Evolutionary conservation across 441 rosid species (phyloP).

Genomic region (Codiaeum variegatum): DNA sequence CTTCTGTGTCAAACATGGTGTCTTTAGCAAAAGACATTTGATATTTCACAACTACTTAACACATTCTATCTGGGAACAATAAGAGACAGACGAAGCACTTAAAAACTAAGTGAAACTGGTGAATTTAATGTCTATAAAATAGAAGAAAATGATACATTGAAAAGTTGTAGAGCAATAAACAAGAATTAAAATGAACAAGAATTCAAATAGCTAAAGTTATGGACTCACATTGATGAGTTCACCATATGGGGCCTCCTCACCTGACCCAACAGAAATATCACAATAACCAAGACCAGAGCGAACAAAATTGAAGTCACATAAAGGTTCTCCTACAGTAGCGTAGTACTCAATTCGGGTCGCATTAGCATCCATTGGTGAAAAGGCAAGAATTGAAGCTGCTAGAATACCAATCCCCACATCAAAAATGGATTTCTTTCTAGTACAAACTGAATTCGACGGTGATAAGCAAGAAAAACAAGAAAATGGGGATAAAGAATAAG

Average conservation of each 20-base stretch:
- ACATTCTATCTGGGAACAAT: background rate
- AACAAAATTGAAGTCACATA: conserved; percentile 57
- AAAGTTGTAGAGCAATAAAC: background rate
- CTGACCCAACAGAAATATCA: conserved; percentile 60
- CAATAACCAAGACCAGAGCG: conserved; percentile 84
- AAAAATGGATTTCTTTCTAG: conserved; percentile 33
- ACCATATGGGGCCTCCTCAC: conserved; percentile 62
- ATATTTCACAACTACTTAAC: background rate
- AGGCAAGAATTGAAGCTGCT: conserved; percentile 57
- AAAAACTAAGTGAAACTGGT: background rate
- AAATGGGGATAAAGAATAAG: conserved; percentile 21
- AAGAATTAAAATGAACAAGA: background rate
- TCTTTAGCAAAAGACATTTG: background rate
- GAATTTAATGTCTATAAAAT: background rate
- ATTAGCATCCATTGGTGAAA: conserved; percentile 63
- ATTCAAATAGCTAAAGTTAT: background rate
- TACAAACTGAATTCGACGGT: conserved; percentile 18
- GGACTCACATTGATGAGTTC: conserved; percentile 67
- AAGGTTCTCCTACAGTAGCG: conserved; percentile 80
- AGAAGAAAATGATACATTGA: background rate
- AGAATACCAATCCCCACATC: conserved; percentile 58
- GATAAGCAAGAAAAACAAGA: conserved; percentile 30
- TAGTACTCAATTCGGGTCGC: conserved; percentile 83
- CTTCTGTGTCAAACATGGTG: too few species aligned
- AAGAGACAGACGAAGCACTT: background rate